Evolutionary conservation across 2,329 filamentous ascomycete genomes (phyloP), one percentile per base, ranked within the genome.

Genomic region (Diaporthe humulicola): DNA sequence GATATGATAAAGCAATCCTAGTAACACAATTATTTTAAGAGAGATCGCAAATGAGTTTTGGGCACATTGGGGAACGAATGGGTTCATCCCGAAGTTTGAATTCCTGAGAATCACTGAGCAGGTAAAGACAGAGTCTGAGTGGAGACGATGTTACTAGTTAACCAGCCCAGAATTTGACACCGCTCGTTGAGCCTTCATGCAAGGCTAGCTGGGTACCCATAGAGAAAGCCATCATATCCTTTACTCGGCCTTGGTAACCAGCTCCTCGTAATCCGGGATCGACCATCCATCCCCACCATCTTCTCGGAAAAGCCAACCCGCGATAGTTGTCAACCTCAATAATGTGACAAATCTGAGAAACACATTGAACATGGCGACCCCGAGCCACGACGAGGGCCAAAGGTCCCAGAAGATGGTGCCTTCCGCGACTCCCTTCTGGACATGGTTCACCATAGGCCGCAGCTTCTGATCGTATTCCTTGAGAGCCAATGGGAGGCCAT

Each of bases 401-500:
- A 71, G 17, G 2, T 48, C 40, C n/a, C 12, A 25, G 12, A 25
- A 2, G 12, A n/a, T 4, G 7, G 10, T 3, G 4, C 48, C 50
- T 30, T 73, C 71, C 54, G 36, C 57, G 9, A 75, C 38, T 5
- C 70, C 74, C 19, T 69, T 10, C 19, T 74, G 73, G 7, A 76
- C 19, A 2, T 52, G n/a, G 22, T 52, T 56, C 10, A 73, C 64
- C 19, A 74, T 74, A 7, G 74, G 74, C 3, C 73, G 25, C 5
- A 70, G 48, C 52, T 36, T 76, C 25, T 38, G 40, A 6, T 76
- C 72, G 33, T 76, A 76, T 14, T 50, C 30, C n/a, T 76, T 56
- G 25, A 76, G 58, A 8, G 74, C 73, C 1, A 25, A 3, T 1
- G 58, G 6, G 5, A 76, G 73, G 36, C 80, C 77, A 0, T 54